Evolutionary conservation across 208 protist genomes (phyloP).

Genomic region (Crithidia brevicula): DNA sequence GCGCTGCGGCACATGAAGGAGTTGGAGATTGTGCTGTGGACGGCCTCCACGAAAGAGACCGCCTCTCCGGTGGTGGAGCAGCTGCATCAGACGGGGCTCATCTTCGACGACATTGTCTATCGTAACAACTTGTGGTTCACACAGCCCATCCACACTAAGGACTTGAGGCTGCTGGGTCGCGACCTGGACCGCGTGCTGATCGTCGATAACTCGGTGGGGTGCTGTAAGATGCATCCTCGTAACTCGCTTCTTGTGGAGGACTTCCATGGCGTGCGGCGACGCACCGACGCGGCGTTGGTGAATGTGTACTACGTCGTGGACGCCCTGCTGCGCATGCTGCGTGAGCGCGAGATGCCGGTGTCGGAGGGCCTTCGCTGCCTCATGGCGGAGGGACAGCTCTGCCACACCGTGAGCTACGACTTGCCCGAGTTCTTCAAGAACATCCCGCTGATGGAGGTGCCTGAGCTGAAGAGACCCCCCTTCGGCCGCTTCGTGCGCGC

Average conservation of each 20-base stretch:
- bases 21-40: constrained; percentile 93
- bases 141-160: constrained; percentile 92
- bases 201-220: constrained; percentile 92
- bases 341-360: constrained; percentile 45
- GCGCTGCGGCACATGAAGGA: constrained; percentile 84
- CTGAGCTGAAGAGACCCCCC: constrained; percentile 82
- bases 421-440: constrained; percentile 74
- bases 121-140: constrained; percentile 92
- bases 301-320: constrained; percentile 93
- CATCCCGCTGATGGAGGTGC: constrained; percentile 75
- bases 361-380: constrained; percentile 54
- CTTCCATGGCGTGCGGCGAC: constrained; percentile 74
- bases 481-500: constrained; percentile 67
- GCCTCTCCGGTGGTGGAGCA: constrained; percentile 83
- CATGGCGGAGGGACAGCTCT: constrained; percentile 67
- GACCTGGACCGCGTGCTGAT: constrained; percentile 89
- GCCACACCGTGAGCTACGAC: constrained; percentile 46
- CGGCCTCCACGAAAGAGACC: constrained; percentile 91
- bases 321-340: constrained; percentile 52
- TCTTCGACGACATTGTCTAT: constrained; percentile 92
- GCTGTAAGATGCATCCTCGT: constrained; percentile 88
- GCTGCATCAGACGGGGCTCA: constrained; percentile 65
- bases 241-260: constrained; percentile 90
- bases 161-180: constrained; percentile 91
- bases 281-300: constrained; percentile 76